Evolutionary conservation across 2,329 filamentous ascomycete species (phyloP).

Genomic region (Fusarium anthophilum): DNA sequence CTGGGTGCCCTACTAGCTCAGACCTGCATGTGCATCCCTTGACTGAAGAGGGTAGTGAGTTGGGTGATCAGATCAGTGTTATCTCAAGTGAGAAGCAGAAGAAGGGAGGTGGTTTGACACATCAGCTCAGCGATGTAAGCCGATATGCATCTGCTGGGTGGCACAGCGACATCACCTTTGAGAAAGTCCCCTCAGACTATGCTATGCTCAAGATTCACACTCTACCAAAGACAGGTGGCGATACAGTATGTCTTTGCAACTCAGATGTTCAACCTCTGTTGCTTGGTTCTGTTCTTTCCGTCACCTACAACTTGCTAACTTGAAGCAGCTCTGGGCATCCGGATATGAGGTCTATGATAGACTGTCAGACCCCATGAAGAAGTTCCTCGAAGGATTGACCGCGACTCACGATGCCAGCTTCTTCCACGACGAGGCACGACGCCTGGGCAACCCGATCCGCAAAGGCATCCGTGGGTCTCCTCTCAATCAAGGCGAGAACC

Average conservation of each 20-base stretch:
- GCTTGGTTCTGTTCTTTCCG: neutral
- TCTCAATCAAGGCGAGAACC: slow-evolving; percentile 63
- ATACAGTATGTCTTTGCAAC: slow-evolving; percentile 53
- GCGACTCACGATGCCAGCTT: slow-evolving; percentile 58
- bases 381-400: slow-evolving; percentile 59
- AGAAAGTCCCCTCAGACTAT: slow-evolving; percentile 68
- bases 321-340: slow-evolving; percentile 65
- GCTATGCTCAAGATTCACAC: slow-evolving; percentile 66
- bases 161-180: slow-evolving; percentile 69
- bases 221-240: slow-evolving; percentile 65
- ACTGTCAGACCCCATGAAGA: slow-evolving; percentile 58
- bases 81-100: slow-evolving; percentile 66
- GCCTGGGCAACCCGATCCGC: slow-evolving; percentile 57
- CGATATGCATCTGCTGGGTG: slow-evolving; percentile 56
- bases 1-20: slow-evolving; percentile 56
- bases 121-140: slow-evolving; percentile 60
- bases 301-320: slow-evolving; percentile 44
- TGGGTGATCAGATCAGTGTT: slow-evolving; percentile 65
- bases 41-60: slow-evolving; percentile 60
- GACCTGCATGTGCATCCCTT: slow-evolving; percentile 65
- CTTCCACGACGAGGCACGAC: slow-evolving; percentile 60
- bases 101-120: slow-evolving; percentile 62
- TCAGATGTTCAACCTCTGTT: neutral
- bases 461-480: slow-evolving; percentile 61
- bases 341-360: slow-evolving; percentile 69